These are phyloP conservation scores for Limonium bicolor DNA, from an alignment of 148 eudicot genomes.

Conservation along the genomic window DNA sequence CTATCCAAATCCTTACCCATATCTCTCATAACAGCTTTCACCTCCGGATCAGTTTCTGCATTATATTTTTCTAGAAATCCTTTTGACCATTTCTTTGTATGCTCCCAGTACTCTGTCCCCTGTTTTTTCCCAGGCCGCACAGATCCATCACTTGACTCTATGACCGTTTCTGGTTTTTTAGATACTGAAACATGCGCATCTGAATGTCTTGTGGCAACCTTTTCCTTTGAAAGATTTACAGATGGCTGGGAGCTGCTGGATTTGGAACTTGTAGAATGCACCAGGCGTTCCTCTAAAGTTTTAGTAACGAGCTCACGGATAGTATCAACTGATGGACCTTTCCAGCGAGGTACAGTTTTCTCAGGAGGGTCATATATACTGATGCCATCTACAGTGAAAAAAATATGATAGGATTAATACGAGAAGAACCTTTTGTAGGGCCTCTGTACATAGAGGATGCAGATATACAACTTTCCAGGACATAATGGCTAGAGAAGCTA, in stretches of 20 bases:
- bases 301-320: conserved; percentile 37
- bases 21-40: conserved; percentile 63
- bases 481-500: too few relatives aligned
- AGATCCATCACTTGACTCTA: conserved; percentile 83
- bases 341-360: conserved; percentile 83
- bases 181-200: too few relatives aligned
- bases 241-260: too few relatives aligned
- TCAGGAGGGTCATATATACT: conserved; percentile 89
- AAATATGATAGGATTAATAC: too few relatives aligned
- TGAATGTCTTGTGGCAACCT: too few relatives aligned
- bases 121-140: conserved; percentile 57
- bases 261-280: too few relatives aligned
- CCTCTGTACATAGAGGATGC: too few relatives aligned
- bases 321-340: conserved; percentile 60
- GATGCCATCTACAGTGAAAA: conserved; percentile 52
- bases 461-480: too few relatives aligned
- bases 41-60: conserved; percentile 72
- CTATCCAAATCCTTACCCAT: conserved; percentile 88
- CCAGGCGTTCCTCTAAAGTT: conserved; percentile 10
- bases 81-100: conserved; percentile 86
- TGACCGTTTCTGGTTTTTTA: conserved; percentile 41
- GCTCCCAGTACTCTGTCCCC: conserved; percentile 85
- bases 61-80: conserved; percentile 73
- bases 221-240: conserved; percentile 3
- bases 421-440: too few relatives aligned